Evolutionary conservation across 225 moss, liverwort and hornwort genomes (phyloP).

Genomic region (Sphagnum contortum): DNA sequence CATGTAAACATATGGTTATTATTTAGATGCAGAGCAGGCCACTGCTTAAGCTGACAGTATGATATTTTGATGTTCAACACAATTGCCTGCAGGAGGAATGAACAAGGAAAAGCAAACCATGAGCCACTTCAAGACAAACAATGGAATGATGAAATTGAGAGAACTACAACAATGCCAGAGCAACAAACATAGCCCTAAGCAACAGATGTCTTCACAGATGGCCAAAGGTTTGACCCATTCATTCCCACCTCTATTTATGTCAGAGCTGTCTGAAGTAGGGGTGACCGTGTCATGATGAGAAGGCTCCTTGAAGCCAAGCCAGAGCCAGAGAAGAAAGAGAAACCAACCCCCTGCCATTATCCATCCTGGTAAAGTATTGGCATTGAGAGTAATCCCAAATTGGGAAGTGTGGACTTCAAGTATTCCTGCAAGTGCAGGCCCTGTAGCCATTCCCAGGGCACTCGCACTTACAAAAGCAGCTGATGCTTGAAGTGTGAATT

Average conservation of each 20-base stretch:
- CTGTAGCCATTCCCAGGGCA: conserved; percentile 84
- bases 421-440: conserved; percentile 68
- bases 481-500: conserved; percentile 58
- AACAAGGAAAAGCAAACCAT: too few species aligned
- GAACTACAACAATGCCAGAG: too few species aligned
- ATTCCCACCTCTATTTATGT: background rate
- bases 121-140: too few species aligned
- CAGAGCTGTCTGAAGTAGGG: conserved; percentile 13
- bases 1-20: too few species aligned
- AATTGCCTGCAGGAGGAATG: too few species aligned
- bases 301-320: conserved; percentile 67
- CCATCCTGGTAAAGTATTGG: conserved; percentile 82
- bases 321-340: conserved; percentile 48
- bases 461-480: conserved; percentile 87
- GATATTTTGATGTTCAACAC: too few species aligned
- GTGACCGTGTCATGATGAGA: conserved; percentile 11
- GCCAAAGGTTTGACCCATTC: too few species aligned
- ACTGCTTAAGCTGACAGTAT: too few species aligned
- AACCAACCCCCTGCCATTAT: conserved; percentile 64
- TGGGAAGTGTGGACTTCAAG: conserved; percentile 30
- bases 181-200: too few species aligned
- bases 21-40: too few species aligned
- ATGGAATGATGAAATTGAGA: too few species aligned
- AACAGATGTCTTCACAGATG: too few species aligned
- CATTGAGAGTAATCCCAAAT: conserved; percentile 48